Evolutionary conservation across 1,139 yeast species (phyloP), one percentile per base, ranked within the genome.

Genomic region (Maudiozyma humilis): DNA sequence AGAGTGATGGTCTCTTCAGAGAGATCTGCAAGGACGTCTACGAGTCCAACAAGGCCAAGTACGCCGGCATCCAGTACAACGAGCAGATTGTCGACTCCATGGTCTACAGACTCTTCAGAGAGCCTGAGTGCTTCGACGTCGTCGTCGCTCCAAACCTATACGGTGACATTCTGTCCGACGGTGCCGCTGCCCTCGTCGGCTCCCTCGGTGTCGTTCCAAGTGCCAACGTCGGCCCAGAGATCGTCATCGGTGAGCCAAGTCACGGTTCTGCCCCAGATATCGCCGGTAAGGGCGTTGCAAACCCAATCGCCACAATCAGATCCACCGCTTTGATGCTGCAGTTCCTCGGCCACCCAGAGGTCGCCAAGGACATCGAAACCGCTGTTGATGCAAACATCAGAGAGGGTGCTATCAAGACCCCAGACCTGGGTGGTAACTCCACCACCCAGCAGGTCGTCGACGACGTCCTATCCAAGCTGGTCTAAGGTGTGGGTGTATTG

Each of bases 261-360:
- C 98, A 91, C 69, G 98, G 98, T 49, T 85, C 95, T 48, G 98
- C 98, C 46, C 98, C 98, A 45, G 98, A 91, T 66, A 91, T 91
- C 54, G 96, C 88, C 65, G 98, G 98, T 57, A 79, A 77, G 66
- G 93, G 84, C 57, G 89, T 91, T 62, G 79, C 97, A 48, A 91
- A 91, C 76, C 98, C 98, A 54, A 80, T 91, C 62, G 98, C 98
- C 45, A 91, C 97, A 40, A 89, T 91, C 64, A 82, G 98, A 71
- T 91, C 97, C 25, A 82, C 96, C 47, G 98, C 97, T 46, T 75
- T 91, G 64, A 85, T 93, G 95, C 78, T 91, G 67, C 97, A 91
- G 70, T 89, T 89, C 72, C 79, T 91, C 79, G 98, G 98, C 48
- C 76, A 82, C 70, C 70, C 87, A 40, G 79, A 81, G 56, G 87